phyloP scores from a whole-genome alignment of 495 filamentous ascomycete genomes.

The Halenospora varia region DNA sequence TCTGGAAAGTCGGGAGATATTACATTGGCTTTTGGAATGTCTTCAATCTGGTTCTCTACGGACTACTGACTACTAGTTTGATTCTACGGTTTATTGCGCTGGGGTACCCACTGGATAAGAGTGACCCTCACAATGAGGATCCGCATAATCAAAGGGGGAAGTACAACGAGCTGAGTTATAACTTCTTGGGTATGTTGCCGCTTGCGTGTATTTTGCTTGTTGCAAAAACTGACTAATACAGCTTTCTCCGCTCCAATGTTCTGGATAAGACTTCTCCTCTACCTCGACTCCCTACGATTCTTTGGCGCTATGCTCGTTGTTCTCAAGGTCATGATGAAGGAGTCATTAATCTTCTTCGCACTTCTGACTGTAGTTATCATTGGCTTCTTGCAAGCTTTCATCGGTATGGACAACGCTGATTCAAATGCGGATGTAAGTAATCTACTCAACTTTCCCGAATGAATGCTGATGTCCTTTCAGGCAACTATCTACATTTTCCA shows the following conservation, averaged over 20 bases:
- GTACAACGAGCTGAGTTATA: slow-evolving; percentile 82
- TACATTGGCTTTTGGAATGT: slow-evolving; percentile 95
- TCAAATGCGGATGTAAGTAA: slow-evolving; percentile 33
- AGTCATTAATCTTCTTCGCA: slow-evolving; percentile 95
- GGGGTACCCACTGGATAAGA: slow-evolving; percentile 46
- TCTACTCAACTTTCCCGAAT: slow-evolving; percentile 18
- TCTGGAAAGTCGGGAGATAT: slow-evolving; percentile 86
- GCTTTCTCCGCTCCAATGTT: slow-evolving; percentile 95
- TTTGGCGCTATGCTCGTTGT: slow-evolving; percentile 98
- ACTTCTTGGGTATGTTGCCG: slow-evolving; percentile 52
- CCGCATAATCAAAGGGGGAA: slow-evolving; percentile 43
- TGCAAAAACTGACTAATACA: background rate
- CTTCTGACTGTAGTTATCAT: slow-evolving; percentile 81
- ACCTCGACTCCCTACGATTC: slow-evolving; percentile 90
- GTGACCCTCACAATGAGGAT: slow-evolving; percentile 36
- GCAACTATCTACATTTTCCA: slow-evolving; percentile 72
- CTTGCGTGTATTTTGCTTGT: background rate
- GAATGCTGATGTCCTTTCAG: slow-evolving; percentile 3
- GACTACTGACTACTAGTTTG: slow-evolving; percentile 71
- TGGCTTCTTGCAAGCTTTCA: slow-evolving; percentile 91
- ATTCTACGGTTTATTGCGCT: slow-evolving; percentile 74
- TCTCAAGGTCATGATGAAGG: slow-evolving; percentile 98
- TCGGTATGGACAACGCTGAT: slow-evolving; percentile 87
- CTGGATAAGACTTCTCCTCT: slow-evolving; percentile 89
- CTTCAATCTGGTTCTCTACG: slow-evolving; percentile 83